A percentile compares a stretch with the other conserved stretches of the same genome.
Evolutionary conservation across 1,284 basidiomycete genomes (phyloP).

Genomic region (Ceratobasidium sp.): DNA sequence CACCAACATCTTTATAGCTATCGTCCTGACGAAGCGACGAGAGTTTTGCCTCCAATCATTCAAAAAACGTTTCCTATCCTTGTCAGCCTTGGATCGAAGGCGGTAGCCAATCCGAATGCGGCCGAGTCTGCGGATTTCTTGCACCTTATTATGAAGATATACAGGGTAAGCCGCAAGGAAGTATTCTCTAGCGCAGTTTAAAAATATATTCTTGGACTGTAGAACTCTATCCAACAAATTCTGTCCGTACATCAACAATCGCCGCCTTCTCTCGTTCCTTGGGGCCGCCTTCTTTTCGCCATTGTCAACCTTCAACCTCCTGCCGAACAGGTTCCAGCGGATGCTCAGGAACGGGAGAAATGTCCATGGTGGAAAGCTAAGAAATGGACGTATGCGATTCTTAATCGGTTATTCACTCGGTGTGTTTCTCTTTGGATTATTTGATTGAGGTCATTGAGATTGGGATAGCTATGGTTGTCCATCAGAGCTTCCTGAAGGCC

Average conservation of each 20-base stretch:
- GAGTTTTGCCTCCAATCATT: slow-evolving; percentile 69
- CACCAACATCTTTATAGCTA: slow-evolving; percentile 63
- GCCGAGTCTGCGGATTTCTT: slow-evolving; percentile 82
- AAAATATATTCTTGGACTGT: background rate
- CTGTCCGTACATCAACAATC: slow-evolving; percentile 80
- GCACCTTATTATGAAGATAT: slow-evolving; percentile 85
- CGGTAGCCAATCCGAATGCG: slow-evolving; percentile 64
- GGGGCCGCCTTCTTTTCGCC: slow-evolving; percentile 85
- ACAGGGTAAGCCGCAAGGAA: slow-evolving; percentile 59
- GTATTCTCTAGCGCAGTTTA: background rate
- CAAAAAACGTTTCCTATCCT: slow-evolving; percentile 78
- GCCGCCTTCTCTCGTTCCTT: slow-evolving; percentile 79
- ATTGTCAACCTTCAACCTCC: slow-evolving; percentile 79
- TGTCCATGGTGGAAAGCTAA: slow-evolving; percentile 90
- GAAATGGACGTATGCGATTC: slow-evolving; percentile 86
- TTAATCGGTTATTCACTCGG: slow-evolving; percentile 82
- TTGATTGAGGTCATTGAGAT: background rate
- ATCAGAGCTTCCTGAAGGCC: slow-evolving; percentile 79
- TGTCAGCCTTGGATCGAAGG: slow-evolving; percentile 74
- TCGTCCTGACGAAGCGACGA: slow-evolving; percentile 56
- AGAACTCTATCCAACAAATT: slow-evolving; percentile 78
- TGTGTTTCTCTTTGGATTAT: slow-evolving; percentile 53
- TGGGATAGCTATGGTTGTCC: slow-evolving; percentile 81
- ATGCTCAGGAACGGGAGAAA: slow-evolving; percentile 79
- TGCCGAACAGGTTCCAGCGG: slow-evolving; percentile 72